phyloP scores from a whole-genome alignment of 495 filamentous ascomycete genomes.

The Penicillium silybi region DNA sequence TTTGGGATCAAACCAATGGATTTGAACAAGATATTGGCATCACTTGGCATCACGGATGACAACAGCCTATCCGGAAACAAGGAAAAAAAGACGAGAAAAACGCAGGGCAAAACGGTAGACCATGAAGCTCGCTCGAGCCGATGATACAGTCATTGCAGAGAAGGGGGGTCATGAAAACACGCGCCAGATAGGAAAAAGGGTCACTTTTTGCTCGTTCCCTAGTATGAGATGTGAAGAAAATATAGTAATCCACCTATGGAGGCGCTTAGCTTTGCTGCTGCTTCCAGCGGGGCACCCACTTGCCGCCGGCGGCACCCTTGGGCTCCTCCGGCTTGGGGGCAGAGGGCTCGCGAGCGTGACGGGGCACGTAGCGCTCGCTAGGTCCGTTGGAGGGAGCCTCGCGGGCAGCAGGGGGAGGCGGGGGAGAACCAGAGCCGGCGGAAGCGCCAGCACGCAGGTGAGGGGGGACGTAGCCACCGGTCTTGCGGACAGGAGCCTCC shows the following conservation, averaged over 20 bases:
- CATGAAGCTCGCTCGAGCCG: constrained; percentile 13
- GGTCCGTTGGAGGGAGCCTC: constrained; percentile 21
- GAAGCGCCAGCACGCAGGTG: constrained; percentile 38
- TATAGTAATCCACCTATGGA: constrained; percentile 10
- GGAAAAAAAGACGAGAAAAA: constrained; percentile 15
- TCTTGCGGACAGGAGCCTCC: constrained; percentile 28
- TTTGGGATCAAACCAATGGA: constrained; percentile 7
- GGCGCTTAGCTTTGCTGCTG: constrained; percentile 36
- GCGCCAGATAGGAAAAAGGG: constrained; percentile 27
- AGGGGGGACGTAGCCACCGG: constrained; percentile 49
- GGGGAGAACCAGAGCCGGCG: constrained; percentile 25
- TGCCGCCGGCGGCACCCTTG: constrained; percentile 25
- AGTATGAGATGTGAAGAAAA: constrained; percentile 19
- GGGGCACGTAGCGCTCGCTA: constrained; percentile 38
- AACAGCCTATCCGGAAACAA: constrained; percentile 13
- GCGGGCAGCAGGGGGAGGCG: constrained; percentile 20
- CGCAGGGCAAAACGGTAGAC: constrained; percentile 13
- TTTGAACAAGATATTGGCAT: constrained; percentile 21
- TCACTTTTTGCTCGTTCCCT: constrained; percentile 28
- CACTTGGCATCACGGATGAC: constrained; percentile 26
- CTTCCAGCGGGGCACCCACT: constrained; percentile 46
- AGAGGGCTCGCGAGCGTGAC: constrained; percentile 34
- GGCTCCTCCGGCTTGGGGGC: constrained; percentile 32
- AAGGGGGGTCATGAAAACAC: constrained; percentile 26
- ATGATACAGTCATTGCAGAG: constrained; percentile 33